Evolutionary conservation across 2,329 filamentous ascomycete genomes (phyloP).

Genomic region (Botrytis elliptica): DNA sequence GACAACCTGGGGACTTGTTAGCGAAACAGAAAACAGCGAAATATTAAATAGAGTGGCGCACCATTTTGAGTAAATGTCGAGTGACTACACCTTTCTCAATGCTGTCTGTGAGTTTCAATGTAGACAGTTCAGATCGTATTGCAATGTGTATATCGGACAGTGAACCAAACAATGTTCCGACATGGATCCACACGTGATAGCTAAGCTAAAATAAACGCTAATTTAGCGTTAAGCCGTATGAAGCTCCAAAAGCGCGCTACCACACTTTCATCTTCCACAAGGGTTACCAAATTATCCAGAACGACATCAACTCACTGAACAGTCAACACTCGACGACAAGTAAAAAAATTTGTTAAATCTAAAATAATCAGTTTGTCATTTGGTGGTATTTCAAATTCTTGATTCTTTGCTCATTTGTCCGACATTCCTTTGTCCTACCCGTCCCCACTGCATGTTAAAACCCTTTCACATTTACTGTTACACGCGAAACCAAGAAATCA

Average conservation of each 20-base stretch:
- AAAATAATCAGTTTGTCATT: background rate
- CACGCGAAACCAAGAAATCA: constrained; percentile 8
- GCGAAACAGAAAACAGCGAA: background rate
- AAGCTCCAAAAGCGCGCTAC: constrained; percentile 12
- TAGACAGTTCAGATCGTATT: constrained; percentile 14
- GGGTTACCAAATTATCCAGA: background rate
- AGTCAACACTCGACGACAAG: background rate
- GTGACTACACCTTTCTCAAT: constrained; percentile 15
- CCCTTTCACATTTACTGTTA: constrained; percentile 5
- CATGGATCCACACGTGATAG: constrained; percentile 19
- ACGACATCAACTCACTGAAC: background rate
- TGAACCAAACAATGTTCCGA: constrained; percentile 19
- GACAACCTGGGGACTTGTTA: constrained; percentile 67
- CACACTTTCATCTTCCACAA: background rate
- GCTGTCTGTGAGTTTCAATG: constrained; percentile 21
- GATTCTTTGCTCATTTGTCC: background rate
- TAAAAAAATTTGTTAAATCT: background rate
- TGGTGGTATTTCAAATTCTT: background rate
- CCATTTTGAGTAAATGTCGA: constrained; percentile 24
- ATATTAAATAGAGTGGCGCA: constrained; percentile 19
- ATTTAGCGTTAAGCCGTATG: background rate
- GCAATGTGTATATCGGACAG: constrained; percentile 20
- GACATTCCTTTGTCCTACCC: background rate
- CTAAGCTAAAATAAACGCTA: background rate
- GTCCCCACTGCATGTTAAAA: background rate